Base-by-base conservation (phyloP, 805 yeast species). In the Hyphopichia homilentoma region DNA sequence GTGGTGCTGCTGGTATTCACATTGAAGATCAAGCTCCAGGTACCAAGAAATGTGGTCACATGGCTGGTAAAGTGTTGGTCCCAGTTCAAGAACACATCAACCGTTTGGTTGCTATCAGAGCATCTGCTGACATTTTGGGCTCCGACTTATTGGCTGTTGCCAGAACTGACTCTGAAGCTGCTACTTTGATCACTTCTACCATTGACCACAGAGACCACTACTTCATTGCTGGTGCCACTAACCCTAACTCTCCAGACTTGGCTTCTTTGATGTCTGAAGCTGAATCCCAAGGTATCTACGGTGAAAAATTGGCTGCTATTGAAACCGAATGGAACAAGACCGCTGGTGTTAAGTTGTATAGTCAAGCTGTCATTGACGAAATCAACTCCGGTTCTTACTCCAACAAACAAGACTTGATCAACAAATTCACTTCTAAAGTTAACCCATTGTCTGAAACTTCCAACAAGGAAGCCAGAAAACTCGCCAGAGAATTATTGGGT, bases 21-120 rank as follows among this genome's bases (percentile, higher is more conserved):
- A 88, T 90, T 59, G 98, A 90, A 70, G 97, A 90, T 66, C 97
- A 90, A 74, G 96, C 97, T 34, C 96, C 97, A 34, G 96, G 97
- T 52, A 90, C 97, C 51, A 90, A 90, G 66, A 90, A 90, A 70
- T 90, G 97, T 70, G 97, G 97, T 40, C 97, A 90, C 67, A 90
- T 90, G 97, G 97, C 95, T 46, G 97, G 97, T 51, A 87, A 93
- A 65, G 97, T 93, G 33, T 78, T 90, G 48, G 96, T 90, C 42
- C 97, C 97, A 43, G 93, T 88, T 39, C 96, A 88, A 67, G 97
- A 90, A 70, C 97, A 90, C 67, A 85, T 90, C 65, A 88, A 86
- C 70, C 79, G 97, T 61, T 73, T 90, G 59, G 81, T 87, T 44
- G 94, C 97, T 30, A 85, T 90, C 52, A 82, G 97, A 65, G 87